Conservation (phyloP, 2,329 filamentous ascomycete species). For the Fusarium xylarioides region DNA sequence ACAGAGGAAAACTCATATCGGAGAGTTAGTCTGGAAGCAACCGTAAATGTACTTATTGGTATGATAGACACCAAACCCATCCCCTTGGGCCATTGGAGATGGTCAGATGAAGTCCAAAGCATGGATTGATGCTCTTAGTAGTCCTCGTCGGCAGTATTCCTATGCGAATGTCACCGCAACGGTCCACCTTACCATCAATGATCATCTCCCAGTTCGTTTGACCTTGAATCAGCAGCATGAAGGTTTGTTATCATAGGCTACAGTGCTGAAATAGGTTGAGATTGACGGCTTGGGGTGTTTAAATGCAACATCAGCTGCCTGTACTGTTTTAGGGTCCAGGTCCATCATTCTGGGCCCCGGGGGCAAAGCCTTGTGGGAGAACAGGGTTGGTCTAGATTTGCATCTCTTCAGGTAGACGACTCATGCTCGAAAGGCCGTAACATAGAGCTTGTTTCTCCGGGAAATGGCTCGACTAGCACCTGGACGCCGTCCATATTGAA, state of each 20-base stretch:
- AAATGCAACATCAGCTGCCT: background rate
- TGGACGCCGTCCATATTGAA: background rate
- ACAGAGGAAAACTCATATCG: fast-evolving
- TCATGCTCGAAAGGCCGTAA: background rate
- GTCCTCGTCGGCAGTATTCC: background rate
- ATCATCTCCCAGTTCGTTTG: background rate
- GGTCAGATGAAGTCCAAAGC: background rate
- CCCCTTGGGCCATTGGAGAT: background rate
- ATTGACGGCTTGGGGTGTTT: background rate
- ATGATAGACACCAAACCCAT: background rate
- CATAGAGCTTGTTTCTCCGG: background rate
- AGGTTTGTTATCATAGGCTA: background rate
- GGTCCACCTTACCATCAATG: background rate
- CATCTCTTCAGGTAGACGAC: background rate
- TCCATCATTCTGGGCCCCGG: background rate
- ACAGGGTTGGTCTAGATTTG: background rate
- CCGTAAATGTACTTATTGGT: background rate
- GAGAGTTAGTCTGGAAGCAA: background rate
- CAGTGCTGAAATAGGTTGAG: background rate
- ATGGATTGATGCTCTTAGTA: background rate
- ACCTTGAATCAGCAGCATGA: background rate
- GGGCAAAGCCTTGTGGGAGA: background rate
- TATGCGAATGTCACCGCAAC: background rate
- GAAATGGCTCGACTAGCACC: background rate
- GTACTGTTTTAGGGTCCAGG: background rate